phyloP scores from a whole-genome alignment of 306 rosid species.

The Cucumis hystrix region DNA sequence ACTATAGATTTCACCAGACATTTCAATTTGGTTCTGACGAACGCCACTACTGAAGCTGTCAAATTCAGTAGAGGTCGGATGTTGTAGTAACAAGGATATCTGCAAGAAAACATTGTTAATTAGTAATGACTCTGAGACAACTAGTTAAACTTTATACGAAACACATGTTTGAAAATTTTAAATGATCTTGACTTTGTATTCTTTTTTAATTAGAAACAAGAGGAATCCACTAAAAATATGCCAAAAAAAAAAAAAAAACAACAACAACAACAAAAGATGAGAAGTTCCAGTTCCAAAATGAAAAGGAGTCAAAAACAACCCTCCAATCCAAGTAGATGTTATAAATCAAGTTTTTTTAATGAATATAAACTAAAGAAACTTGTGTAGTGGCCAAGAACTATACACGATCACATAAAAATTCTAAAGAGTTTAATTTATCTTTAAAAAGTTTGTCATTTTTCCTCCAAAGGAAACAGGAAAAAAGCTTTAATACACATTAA shows the following conservation, averaged over 20 bases:
- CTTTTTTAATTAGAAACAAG: too few species aligned
- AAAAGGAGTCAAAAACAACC: neutral
- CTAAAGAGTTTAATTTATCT: too few species aligned
- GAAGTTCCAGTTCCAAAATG: neutral
- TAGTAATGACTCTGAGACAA: neutral
- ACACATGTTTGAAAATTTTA: neutral
- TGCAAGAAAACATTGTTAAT: conserved; percentile 12
- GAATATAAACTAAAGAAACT: neutral
- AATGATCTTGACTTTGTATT: neutral
- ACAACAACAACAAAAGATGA: neutral
- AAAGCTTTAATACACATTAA: too few species aligned
- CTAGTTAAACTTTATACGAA: neutral
- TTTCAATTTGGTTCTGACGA: conserved; percentile 33
- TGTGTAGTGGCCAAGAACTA: neutral
- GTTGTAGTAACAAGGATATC: conserved; percentile 72
- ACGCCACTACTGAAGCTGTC: conserved; percentile 19
- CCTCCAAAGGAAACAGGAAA: too few species aligned
- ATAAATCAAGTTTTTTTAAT: neutral
- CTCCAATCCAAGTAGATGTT: neutral
- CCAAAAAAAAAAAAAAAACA: too few species aligned
- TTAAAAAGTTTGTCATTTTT: too few species aligned
- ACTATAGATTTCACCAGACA: conserved; percentile 30
- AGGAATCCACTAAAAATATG: too few species aligned
- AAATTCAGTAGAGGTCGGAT: conserved; percentile 27
- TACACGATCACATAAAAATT: neutral